Evolutionary conservation across 2,329 filamentous ascomycete species (phyloP), one percentile per base, ranked within the genome.

Genomic region (Cytospora mali): DNA sequence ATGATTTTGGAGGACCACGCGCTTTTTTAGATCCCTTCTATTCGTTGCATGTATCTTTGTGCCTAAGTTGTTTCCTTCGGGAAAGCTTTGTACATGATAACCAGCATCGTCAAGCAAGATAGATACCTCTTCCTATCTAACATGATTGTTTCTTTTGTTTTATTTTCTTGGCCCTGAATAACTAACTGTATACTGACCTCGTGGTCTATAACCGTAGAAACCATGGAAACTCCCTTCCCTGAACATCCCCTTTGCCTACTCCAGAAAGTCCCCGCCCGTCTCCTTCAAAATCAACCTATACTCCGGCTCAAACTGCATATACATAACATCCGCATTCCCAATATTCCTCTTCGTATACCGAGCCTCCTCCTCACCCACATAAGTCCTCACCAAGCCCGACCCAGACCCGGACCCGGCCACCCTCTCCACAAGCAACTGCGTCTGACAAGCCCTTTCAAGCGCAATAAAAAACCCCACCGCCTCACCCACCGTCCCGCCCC

Each of bases 401-500:
- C 71, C 72, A 9, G 70, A 66, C 0, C 55, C 61, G 1, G 66
- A 62, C 2, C 64, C 64, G 25, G 51, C 71, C 50, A 88, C 88
- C 0, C 87, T 85, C 72, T 92, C 89, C 16, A 85, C 84, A 61
- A 84, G 75, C 39, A 92, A 74, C 72, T 92, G 90, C 11, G 88
- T 79, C 58, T 86, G 81, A 67, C 89, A 92, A 11, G 83, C 84
- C 48, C 86, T 80, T 73, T 92, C 89, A 68, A 91, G 79, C 4
- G 86, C 75, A 3, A 84, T 85, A 70, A 90, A 91, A 59, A 91
- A 75, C 66, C 85, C 90, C 0, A 87, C 87, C 0, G 89, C 88
- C 73, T 91, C 89, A 66, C 89, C 89, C 3, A 92, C 87, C 0
- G 88, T 92, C 0, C 73, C 71, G 0, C 89, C 89, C 0, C 88